Evolutionary conservation across 805 yeast genomes (phyloP), one percentile per base, ranked within the genome.

Genomic region (Starmerella vitae): DNA sequence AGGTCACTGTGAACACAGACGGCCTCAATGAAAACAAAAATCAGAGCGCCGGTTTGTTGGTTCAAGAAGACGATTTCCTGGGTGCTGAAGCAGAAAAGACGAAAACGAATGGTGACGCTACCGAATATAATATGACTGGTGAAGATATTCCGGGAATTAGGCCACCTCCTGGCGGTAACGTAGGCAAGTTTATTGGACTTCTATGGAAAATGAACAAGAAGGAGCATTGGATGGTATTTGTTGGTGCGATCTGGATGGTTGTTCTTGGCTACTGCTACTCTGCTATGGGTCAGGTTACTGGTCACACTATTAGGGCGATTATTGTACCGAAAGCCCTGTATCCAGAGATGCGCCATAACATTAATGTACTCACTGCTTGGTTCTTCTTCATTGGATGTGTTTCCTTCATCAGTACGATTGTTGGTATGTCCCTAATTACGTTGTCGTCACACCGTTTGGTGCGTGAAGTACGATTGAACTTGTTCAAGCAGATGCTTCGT

Each of bases 201-300:
- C 45, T 59, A 14, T 47, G 47, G 46, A 19, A 38, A 14, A 49
- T 55, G 35, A 57, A 54, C 44, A 31, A 32, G 13, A 33, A 42
- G 14, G 61, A 59, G 38, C 53, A 38, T 17, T 34, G 33, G 36
- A 38, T 41, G 34, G 39, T 60, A 30, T 15, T 45, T 14, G 25
- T 51, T 17, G 62, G 63, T 14, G 38, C 45, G 5, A 14, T 44
- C 28, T 43, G 45, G 8, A 50, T 66, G 30, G 30, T 51, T n/a
- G 33, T 56, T 13, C 45, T 51, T 15, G 67, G 67, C 5, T 53
- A 58, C 39, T 63, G 62, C 15, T 62, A 59, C 44, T 58, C 63
- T 12, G 54, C 63, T 7, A 48, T 58, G 48, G 55, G 60, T 30
- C 53, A 62, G 38, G 50, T 64, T 31, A 59, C 59, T 30, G 66